phyloP scores from a whole-genome alignment of 2,329 filamentous ascomycete genomes.

The Celoporthe dispersa region DNA sequence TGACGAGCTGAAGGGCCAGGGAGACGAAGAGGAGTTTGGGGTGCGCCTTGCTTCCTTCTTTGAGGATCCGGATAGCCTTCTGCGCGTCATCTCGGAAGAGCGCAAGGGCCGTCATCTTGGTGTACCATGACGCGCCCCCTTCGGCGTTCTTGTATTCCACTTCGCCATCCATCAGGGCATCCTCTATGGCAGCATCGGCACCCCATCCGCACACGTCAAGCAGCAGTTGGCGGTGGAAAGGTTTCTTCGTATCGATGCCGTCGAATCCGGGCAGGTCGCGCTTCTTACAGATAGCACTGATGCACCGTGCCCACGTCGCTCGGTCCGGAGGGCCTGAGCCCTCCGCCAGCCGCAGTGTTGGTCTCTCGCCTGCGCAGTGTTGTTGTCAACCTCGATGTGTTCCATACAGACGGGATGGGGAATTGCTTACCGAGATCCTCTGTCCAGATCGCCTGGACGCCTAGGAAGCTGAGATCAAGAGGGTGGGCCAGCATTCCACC shows the following conservation, averaged over 20 bases:
- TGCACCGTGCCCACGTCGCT: slow-evolving; percentile 62
- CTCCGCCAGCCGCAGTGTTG: slow-evolving; percentile 46
- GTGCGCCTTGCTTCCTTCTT: slow-evolving; percentile 65
- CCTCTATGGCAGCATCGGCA: slow-evolving; percentile 71
- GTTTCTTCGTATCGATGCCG: slow-evolving; percentile 65
- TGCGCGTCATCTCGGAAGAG: slow-evolving; percentile 73
- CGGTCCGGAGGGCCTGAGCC: slow-evolving; percentile 52
- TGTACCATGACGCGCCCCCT: slow-evolving; percentile 61
- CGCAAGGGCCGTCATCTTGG: slow-evolving; percentile 76
- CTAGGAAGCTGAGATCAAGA: slow-evolving; percentile 76
- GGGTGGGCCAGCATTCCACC: slow-evolving; percentile 72
- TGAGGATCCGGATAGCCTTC: slow-evolving; percentile 71
- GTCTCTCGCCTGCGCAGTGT: slow-evolving; percentile 22
- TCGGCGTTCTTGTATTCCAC: slow-evolving; percentile 51
- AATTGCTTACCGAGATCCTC: slow-evolving; percentile 63
- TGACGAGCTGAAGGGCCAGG: slow-evolving; percentile 67
- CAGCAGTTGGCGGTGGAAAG: slow-evolving; percentile 74
- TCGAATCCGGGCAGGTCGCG: slow-evolving; percentile 66
- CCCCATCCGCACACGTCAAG: slow-evolving; percentile 77
- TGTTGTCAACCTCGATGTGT: background rate
- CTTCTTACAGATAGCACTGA: slow-evolving; percentile 67
- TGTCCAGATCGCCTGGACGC: slow-evolving; percentile 73
- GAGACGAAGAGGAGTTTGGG: slow-evolving; percentile 71
- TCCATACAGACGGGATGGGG: slow-evolving; percentile 19
- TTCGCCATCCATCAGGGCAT: slow-evolving; percentile 49